Evolutionary conservation across 2,329 filamentous ascomycete genomes (phyloP).

Genomic region (Trichoderma pleuroti): DNA sequence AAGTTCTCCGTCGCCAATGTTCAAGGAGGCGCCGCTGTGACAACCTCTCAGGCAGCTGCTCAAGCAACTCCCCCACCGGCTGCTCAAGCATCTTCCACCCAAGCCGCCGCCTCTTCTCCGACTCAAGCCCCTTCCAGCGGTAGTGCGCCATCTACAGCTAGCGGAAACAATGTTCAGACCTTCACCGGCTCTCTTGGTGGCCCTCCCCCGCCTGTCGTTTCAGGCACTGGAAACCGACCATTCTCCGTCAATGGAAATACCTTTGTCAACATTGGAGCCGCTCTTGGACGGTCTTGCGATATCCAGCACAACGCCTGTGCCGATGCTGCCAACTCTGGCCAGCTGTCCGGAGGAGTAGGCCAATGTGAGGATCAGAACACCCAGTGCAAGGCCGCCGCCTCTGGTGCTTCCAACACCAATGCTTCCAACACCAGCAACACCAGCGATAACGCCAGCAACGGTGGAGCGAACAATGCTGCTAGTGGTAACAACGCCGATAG

Average conservation of each 20-base stretch:
- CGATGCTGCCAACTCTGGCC: conserved; percentile 53
- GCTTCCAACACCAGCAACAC: neutral
- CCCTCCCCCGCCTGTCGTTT: neutral
- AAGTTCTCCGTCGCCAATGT: neutral
- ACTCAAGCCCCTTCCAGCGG: neutral
- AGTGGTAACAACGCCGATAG: neutral
- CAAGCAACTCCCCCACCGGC: neutral
- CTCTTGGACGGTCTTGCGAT: conserved; percentile 58
- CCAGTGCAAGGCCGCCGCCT: neutral
- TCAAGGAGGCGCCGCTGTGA: neutral
- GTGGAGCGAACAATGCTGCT: neutral
- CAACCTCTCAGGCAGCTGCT: neutral
- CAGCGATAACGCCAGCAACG: neutral
- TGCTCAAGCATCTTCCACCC: neutral
- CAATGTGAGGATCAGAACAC: neutral
- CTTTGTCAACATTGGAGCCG: conserved; percentile 54
- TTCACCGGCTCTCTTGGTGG: neutral
- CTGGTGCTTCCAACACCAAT: neutral
- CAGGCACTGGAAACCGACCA: conserved; percentile 39
- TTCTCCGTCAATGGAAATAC: conserved; percentile 55
- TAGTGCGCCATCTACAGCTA: no score
- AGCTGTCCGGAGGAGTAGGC: conserved; percentile 37
- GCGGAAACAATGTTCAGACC: neutral
- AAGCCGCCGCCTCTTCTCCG: neutral
- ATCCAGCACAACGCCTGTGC: conserved; percentile 61